A percentile compares a stretch with the other conserved stretches of the same genome.
phyloP scores from a whole-genome alignment of 805 yeast genomes.

The Brettanomyces sp. region DNA sequence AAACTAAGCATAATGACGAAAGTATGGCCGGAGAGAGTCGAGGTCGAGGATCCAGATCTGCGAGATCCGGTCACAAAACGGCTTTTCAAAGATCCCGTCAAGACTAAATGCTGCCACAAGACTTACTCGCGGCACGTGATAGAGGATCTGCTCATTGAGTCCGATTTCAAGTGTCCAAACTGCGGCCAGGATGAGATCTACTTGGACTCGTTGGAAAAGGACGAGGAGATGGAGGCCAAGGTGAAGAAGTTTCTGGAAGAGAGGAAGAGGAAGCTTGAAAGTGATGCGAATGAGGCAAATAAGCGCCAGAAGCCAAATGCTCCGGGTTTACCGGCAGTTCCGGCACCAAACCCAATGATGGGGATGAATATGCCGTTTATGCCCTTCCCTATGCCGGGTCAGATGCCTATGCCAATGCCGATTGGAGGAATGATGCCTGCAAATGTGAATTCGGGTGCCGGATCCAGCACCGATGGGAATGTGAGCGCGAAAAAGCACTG shows the following conservation, averaged over 20 bases:
- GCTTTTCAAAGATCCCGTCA: slow-evolving; percentile 61
- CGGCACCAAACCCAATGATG: slow-evolving; percentile 7
- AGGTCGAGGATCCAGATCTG: slow-evolving; percentile 51
- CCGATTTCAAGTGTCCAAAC: slow-evolving; percentile 85
- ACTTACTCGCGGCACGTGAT: slow-evolving; percentile 51
- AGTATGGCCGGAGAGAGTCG: slow-evolving; percentile 11
- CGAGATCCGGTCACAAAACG: slow-evolving; percentile 64
- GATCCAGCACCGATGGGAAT: no score
- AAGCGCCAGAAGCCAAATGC: slow-evolving; percentile 10
- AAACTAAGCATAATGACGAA: slow-evolving; percentile 18
- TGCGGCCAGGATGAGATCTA: slow-evolving; percentile 68
- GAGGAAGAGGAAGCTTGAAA: slow-evolving; percentile 11
- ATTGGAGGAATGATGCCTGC: slow-evolving; percentile 1
- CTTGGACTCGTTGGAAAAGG: slow-evolving; percentile 60
- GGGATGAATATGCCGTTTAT: slow-evolving; percentile 24
- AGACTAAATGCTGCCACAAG: slow-evolving; percentile 62
- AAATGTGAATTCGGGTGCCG: background rate
- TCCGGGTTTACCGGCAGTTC: slow-evolving; percentile 13
- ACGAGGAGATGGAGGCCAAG: slow-evolving; percentile 47
- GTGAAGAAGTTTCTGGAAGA: slow-evolving; percentile 42
- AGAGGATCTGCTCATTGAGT: slow-evolving; percentile 60
- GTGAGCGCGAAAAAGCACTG: no score
- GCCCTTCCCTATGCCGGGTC: slow-evolving; percentile 14
- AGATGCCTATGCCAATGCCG: background rate
- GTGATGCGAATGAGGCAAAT: slow-evolving; percentile 7